Evolutionary conservation across 225 moss, liverwort and hornwort species (phyloP).

Genomic region (Sphagnum tenellum): DNA sequence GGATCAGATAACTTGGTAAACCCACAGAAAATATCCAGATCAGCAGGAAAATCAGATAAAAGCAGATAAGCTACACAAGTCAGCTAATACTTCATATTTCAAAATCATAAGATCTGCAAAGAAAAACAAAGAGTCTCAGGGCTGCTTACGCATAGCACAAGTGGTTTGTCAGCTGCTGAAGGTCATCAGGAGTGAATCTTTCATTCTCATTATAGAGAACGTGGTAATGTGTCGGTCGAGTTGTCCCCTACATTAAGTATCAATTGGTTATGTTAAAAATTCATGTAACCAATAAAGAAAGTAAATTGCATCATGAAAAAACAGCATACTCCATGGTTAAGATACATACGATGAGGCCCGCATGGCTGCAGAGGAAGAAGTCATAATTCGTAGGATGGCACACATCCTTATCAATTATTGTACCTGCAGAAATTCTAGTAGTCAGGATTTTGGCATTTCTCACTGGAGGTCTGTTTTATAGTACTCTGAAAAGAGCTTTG

Average conservation of each 20-base stretch:
- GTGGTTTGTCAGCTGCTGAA: constrained; percentile 75
- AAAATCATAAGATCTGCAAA: neutral
- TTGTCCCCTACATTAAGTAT: constrained; percentile 56
- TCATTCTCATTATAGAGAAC: constrained; percentile 78
- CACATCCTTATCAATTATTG: constrained; percentile 75
- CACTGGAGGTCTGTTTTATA: no score
- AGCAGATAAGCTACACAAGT: neutral
- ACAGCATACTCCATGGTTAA: neutral
- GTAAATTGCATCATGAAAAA: neutral
- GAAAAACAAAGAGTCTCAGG: neutral
- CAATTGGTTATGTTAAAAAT: neutral
- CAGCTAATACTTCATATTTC: neutral
- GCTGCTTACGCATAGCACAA: constrained; percentile 70
- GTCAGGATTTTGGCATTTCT: no score
- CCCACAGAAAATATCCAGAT: no score
- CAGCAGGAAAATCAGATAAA: no score
- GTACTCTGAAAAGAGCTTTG: neutral
- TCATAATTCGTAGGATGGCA: constrained; percentile 89
- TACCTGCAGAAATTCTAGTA: constrained; percentile 35
- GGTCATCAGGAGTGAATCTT: constrained; percentile 53
- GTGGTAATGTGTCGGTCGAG: constrained; percentile 89
- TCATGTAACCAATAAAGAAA: neutral
- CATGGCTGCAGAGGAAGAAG: constrained; percentile 84
- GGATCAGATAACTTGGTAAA: no score
- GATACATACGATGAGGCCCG: constrained; percentile 62